Percentiles rank a stretch among this genome's conserved stretches.
phyloP scores from a whole-genome alignment of 768 basidiomycete species.

The Astraeus odoratus region DNA sequence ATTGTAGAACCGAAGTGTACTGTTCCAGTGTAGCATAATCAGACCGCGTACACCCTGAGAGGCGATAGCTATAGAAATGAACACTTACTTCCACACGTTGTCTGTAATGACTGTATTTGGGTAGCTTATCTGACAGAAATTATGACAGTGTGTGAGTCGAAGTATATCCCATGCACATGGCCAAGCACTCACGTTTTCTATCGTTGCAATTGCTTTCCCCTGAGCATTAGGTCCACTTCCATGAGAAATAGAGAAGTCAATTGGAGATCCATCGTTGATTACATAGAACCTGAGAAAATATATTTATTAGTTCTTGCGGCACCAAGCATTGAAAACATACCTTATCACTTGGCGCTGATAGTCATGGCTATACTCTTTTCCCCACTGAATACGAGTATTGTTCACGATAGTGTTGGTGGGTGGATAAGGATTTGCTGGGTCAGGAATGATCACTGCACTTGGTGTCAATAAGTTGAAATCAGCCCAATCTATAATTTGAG shows the following conservation, averaged over 20 bases:
- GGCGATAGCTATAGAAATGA: neutral
- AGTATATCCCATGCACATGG: neutral
- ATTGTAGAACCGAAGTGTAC: neutral
- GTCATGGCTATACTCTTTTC: neutral
- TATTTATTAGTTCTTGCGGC: too few species aligned
- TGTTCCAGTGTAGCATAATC: neutral
- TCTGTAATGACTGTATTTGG: neutral
- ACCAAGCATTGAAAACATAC: too few species aligned
- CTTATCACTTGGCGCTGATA: neutral
- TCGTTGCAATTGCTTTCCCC: neutral
- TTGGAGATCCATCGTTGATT: neutral
- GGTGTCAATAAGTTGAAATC: neutral
- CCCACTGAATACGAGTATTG: neutral
- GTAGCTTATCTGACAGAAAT: neutral
- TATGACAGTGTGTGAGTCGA: neutral
- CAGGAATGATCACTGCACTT: neutral
- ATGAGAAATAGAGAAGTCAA: neutral
- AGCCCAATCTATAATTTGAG: neutral
- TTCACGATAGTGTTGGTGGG: neutral
- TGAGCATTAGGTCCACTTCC: neutral
- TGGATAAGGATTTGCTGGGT: neutral
- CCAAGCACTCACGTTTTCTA: neutral
- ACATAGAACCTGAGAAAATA: neutral
- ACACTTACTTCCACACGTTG: neutral
- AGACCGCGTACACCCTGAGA: neutral